Conservation (phyloP, 768 basidiomycete genomes). For the Amyloporia xantha region DNA sequence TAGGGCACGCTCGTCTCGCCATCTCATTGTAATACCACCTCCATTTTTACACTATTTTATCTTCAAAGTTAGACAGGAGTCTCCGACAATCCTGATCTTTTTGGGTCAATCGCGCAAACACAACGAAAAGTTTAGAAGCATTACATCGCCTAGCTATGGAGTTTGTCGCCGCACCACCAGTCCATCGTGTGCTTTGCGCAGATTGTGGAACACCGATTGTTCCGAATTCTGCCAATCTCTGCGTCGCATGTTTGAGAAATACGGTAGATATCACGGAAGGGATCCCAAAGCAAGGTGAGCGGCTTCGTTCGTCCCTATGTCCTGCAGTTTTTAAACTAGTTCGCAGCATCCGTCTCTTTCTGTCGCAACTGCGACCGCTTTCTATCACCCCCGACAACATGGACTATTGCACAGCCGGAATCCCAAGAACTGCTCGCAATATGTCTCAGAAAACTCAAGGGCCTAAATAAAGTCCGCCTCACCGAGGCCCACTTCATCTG, state of each 20-base stretch:
- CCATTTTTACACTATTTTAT: too few relatives aligned
- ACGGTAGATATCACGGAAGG: conserved; percentile 97
- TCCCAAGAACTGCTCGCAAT: conserved; percentile 90
- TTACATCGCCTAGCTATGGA: too few relatives aligned
- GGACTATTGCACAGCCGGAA: conserved; percentile 84
- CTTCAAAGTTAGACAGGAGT: too few relatives aligned
- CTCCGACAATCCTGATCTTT: too few relatives aligned
- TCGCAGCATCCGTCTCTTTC: conserved; percentile 77
- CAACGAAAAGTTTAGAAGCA: too few relatives aligned
- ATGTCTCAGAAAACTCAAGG: conserved; percentile 92
- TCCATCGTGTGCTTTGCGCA: conserved; percentile 82
- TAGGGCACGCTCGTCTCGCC: too few relatives aligned
- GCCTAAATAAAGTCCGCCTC: conserved; percentile 86
- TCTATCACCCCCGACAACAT: conserved; percentile 80
- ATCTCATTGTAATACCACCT: too few relatives aligned
- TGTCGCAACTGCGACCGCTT: conserved; percentile 97
- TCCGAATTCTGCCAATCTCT: conserved; percentile 89
- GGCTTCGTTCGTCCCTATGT: background rate
- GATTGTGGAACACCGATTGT: conserved; percentile 90
- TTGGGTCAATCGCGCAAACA: too few relatives aligned
- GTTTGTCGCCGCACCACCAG: conserved; percentile 64
- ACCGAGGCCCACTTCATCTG: conserved; percentile 99
- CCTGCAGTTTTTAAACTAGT: background rate
- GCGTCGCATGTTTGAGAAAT: conserved; percentile 84
- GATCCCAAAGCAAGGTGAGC: conserved; percentile 86